Base-by-base conservation (phyloP, 345 rosid genomes). In the Sonneratia caseolaris region DNA sequence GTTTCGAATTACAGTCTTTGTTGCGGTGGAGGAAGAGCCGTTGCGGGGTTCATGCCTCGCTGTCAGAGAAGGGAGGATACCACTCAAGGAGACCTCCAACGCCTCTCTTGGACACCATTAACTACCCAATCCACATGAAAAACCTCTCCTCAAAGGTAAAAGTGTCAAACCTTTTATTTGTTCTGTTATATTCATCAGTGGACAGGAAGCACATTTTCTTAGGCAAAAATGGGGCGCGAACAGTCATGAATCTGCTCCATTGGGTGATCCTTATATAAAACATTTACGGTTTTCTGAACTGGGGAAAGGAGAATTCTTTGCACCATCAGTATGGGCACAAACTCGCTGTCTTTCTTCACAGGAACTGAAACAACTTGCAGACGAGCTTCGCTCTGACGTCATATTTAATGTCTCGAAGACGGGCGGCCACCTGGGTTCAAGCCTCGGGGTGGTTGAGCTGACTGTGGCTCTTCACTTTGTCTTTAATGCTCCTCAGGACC, bases 361-460 rank as follows among this genome's bases (percentile, higher is more conserved):
- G 97, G 97, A 94, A 75, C 82, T 94, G 75, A 91, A 87, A 71
- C 97, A 94, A 53, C 89, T 95, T 0, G 84, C 92, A 11, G 96
- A 91, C 37, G 97, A 95, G 84, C 70, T 95, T 82, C 81, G 97
- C 74, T 90, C 97, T 0, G 99, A 95, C 75, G 97, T 95, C 73
- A 86, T 95, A 76, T 91, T 91, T 72, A 89, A 86, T 66, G 97
- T 95, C 49, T 95, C 99, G 0, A 90, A 86, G 79, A 95, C 97
- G 10, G 97, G 99, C 73, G 99, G 99, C 68, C 99, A 92, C 74
- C 78, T 92, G 32, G 99, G 99, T 35, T 92, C 99, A 2, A 92
- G 97, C 79, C 97, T 95, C 76, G 99, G 99, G 76, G 97, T 95
- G 65, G 96, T 95, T 70, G 99, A 95, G 86, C 96, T 95, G 47